Base-by-base conservation (phyloP, 495 filamentous ascomycete species). In the Lineolata rhizophorae region DNA sequence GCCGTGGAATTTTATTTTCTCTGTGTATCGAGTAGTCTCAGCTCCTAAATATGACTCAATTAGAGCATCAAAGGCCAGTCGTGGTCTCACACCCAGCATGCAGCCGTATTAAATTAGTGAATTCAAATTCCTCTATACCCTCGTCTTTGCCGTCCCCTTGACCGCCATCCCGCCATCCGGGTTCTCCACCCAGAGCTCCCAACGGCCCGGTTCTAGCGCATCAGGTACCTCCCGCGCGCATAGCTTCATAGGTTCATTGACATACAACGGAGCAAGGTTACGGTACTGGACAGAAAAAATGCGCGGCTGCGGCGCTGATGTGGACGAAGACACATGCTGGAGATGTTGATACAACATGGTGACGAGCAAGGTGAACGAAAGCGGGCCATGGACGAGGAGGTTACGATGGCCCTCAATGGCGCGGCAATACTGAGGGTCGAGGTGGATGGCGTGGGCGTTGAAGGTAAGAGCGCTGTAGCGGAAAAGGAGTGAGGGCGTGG, bases 371-470 rank as follows among this genome's bases (percentile, higher is more conserved):
- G 70, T 68, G 25, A 85, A 54, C n/a, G 67, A 67, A 41, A 95
- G 56, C 0, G 85, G 85, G 0, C 85, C 85, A 44, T 94, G 85
- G 18, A 92, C 76, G 9, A 95, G 61, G 16, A 79, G 55, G 31
- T 71, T 63, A 9, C 58, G 62, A 47, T 85, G 69, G 5, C 76
- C 78, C 50, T 95, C 85, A 2, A 67, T 52, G 18, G 66, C 55
- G 13, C 61, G 62, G 14, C 70, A 69, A 52, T 80, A 91, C 11
- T 56, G 35, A 3, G 59, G 64, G 47, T 91, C 77, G n/a, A 87
- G 60, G 43, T 92, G 82, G 35, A 91, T 90, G 4, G 60, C 54
- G 46, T 91, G 82, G 4, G 79, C 76, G 49, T 92, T 92, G 61
- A 76, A 81, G 3, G 73, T 81, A 12, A 92, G 61, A 0, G 78